These are phyloP conservation scores for Metschnikowia matae DNA, from an alignment of 805 yeast genomes.

Conservation along the genomic window DNA sequence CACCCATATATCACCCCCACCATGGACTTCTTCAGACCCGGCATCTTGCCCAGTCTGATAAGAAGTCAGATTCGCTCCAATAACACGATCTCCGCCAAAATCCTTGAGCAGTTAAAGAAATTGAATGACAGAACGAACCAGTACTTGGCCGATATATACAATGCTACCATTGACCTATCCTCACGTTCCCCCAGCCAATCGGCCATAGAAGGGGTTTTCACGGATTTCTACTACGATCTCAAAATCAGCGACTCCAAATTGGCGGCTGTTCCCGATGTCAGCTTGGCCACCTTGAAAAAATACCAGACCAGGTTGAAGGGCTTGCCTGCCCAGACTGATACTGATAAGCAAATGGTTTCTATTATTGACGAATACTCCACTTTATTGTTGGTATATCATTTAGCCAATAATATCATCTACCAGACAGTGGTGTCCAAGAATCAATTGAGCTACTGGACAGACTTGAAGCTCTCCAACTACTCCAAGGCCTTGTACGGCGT, in stretches of 20 bases:
- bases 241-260: slow-evolving; percentile 12
- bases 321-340: slow-evolving; percentile 2
- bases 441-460: slow-evolving; percentile 35
- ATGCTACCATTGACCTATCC: not conserved
- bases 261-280: slow-evolving; percentile 13
- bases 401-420: slow-evolving; percentile 32
- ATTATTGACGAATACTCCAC: slow-evolving; percentile 24
- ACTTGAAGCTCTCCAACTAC: slow-evolving; percentile 22
- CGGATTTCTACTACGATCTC: slow-evolving; percentile 16
- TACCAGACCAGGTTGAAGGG: slow-evolving; percentile 8
- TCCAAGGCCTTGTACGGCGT: slow-evolving; percentile 30
- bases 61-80: slow-evolving; percentile 23
- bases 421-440: slow-evolving; percentile 31
- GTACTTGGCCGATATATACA: slow-evolving; percentile 18
- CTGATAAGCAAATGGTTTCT: slow-evolving; percentile 8
- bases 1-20: not conserved
- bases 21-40: slow-evolving; percentile 23
- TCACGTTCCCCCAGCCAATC: slow-evolving; percentile 12
- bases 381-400: slow-evolving; percentile 22
- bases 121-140: slow-evolving; percentile 19
- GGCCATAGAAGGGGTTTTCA: slow-evolving; percentile 11
- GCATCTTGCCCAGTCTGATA: slow-evolving; percentile 14
- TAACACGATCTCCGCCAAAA: slow-evolving; percentile 28
- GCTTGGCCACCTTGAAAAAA: slow-evolving; percentile 4
- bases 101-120: slow-evolving; percentile 20